Conservation (phyloP, 139 green algal genomes). For the Spirogloea muscicola region DNA sequence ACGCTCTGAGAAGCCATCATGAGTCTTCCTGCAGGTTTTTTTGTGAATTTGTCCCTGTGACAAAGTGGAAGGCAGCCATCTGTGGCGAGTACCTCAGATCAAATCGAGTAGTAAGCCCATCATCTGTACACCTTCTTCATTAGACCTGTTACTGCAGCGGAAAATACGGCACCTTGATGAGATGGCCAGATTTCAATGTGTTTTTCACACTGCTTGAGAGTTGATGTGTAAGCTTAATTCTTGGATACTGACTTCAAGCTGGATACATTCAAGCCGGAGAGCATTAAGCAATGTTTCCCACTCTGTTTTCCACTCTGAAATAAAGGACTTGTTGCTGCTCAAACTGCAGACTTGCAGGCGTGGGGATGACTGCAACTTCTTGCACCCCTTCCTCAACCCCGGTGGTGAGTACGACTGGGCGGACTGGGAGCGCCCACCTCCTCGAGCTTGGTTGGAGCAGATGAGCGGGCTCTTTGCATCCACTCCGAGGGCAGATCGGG, state of each 20-base stretch:
- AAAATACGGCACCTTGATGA: neutral
- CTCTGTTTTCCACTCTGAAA: neutral
- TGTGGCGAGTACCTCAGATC: constrained; percentile 34
- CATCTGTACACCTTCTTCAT: neutral
- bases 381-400: constrained; percentile 35
- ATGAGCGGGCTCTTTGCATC: constrained; percentile 11
- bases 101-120: neutral
- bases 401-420: constrained; percentile 24
- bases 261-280: too few species aligned
- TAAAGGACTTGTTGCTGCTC: neutral
- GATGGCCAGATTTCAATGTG: neutral
- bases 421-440: constrained; percentile 15
- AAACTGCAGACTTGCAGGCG: constrained; percentile 2
- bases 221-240: too few species aligned
- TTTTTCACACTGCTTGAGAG: too few species aligned
- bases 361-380: constrained; percentile 22
- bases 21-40: too few species aligned
- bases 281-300: neutral
- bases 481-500: too few species aligned
- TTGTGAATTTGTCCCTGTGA: constrained; percentile 26
- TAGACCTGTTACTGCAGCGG: neutral
- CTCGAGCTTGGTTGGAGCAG: constrained; percentile 1
- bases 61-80: constrained; percentile 29
- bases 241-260: neutral
- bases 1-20: too few species aligned